Evolutionary conservation across 208 protist species (phyloP), one percentile per base, ranked within the genome.

Genomic region (Leishmania tarentolae): DNA sequence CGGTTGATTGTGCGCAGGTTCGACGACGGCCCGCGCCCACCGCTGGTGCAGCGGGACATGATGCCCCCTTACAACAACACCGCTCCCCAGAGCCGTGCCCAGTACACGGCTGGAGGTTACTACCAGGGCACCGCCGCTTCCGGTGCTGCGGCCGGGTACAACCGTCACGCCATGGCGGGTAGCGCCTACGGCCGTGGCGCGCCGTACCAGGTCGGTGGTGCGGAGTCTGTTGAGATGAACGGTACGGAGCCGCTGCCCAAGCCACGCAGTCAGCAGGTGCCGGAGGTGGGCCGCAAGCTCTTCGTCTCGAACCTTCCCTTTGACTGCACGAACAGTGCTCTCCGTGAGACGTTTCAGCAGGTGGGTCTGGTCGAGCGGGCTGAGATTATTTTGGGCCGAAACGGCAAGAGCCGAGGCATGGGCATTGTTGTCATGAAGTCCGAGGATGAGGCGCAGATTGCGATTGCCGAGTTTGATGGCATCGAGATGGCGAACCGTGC

Each of bases 251-350:
- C 79, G 44, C 84, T 95, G 46, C 92, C 92, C 37, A 96, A 94
- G 85, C 92, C 92, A n/a, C 90, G 92, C 82, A 96, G 92, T 73
- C 87, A 92, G 82, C 92, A 94, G 82, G 84, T 92, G 52, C 82
- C 83, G 28, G 90, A 93, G 83, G 85, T 86, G 40, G 90, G 90
- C 66, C 92, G 92, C 53, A 91, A 90, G 82, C 84, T 96, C 8
- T 96, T 94, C 80, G 90, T 96, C 71, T 92, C 88, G 35, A 96
- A 96, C 82, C 81, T 96, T 6, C 93, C 93, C n/a, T 94, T 94
- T 70, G 91, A 94, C 83, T 96, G 93, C 84, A 94, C 88, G 56
- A 89, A 81, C 78, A 81, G 57, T 37, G 90, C 91, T 13, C 86
- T 96, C 35, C 90, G 90, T 24, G 90, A 95, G 82, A 96, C 93